A percentile compares a stretch with the other conserved stretches of the same genome.
These are phyloP conservation scores for Beauveria sp. DNA, from an alignment of 2,329 filamentous ascomycete species.

Conservation along the genomic window DNA sequence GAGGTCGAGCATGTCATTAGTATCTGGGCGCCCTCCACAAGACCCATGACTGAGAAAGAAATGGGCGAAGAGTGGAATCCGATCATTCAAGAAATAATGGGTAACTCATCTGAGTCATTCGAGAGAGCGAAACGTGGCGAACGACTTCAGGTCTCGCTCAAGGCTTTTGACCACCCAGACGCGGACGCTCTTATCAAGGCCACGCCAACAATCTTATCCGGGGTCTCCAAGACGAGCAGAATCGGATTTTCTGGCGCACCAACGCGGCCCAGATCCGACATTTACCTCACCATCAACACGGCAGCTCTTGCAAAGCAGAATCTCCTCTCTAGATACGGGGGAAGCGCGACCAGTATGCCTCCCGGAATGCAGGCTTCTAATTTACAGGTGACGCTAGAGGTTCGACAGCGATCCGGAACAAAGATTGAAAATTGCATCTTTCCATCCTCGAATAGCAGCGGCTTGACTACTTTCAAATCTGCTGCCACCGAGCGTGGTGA, in stretches of 20 bases:
- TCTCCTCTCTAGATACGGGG: constrained; percentile 55
- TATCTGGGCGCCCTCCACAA: constrained; percentile 63
- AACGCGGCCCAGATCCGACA: constrained; percentile 81
- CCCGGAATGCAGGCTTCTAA: constrained; percentile 59
- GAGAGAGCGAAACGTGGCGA: constrained; percentile 66
- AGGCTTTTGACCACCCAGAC: constrained; percentile 69
- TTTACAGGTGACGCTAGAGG: constrained; percentile 81
- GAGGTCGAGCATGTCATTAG: constrained; percentile 69
- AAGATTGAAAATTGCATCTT: constrained; percentile 84
- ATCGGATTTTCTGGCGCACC: constrained; percentile 93
- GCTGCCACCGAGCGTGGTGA: constrained; percentile 71
- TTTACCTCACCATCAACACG: constrained; percentile 80
- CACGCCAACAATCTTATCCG: constrained; percentile 80
- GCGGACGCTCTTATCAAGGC: constrained; percentile 74
- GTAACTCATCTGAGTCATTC: constrained; percentile 65
- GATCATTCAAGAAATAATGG: constrained; percentile 64
- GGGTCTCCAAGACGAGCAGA: constrained; percentile 72
- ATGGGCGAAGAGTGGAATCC: constrained; percentile 60
- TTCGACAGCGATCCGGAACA: constrained; percentile 69
- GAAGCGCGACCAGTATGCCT: constrained; percentile 67
- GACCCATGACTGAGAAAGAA: constrained; percentile 46
- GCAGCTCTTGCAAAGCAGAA: constrained; percentile 73
- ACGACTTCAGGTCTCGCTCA: constrained; percentile 70
- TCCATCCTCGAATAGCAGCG: constrained; percentile 71
- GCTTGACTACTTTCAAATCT: constrained; percentile 81